phyloP scores from a whole-genome alignment of 257 asterid species.

The Nicotiana obtusifolia region DNA sequence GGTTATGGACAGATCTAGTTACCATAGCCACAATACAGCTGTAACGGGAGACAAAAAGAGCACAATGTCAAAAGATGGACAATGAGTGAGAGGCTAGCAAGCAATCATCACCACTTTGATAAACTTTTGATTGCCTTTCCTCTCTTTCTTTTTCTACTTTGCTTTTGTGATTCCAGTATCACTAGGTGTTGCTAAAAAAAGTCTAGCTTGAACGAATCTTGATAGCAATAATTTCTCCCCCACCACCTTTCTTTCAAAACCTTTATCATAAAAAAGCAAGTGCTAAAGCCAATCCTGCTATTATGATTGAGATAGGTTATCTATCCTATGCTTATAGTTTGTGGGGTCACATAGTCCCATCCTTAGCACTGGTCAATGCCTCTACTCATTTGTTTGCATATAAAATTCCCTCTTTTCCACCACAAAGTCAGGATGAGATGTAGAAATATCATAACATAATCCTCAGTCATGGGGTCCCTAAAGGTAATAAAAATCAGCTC shows the following conservation, averaged over 20 bases:
- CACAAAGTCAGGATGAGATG: not conserved
- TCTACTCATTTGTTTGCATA: constrained; percentile 15
- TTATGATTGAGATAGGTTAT: constrained; percentile 12
- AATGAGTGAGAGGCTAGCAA: constrained; percentile 18
- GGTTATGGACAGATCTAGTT: constrained; percentile 15
- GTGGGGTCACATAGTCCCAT: constrained; percentile 29
- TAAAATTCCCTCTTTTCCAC: not conserved
- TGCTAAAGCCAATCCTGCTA: constrained; percentile 13
- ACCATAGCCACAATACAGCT: constrained; percentile 32
- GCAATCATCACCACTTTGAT: constrained; percentile 60
- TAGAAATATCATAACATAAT: constrained; percentile 1
- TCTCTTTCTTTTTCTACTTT: not conserved
- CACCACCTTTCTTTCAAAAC: constrained; percentile 33
- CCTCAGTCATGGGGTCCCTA: not conserved
- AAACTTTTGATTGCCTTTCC: constrained; percentile 31
- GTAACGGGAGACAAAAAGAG: constrained; percentile 21
- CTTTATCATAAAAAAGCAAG: constrained; percentile 26
- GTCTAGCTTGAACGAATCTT: constrained; percentile 25
- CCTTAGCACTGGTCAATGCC: constrained; percentile 21
- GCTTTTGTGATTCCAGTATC: constrained; percentile 15
- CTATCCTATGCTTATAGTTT: constrained; percentile 14
- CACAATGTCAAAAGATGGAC: constrained; percentile 30
- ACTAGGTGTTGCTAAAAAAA: constrained; percentile 17
- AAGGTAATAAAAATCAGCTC: not conserved
- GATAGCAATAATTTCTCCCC: constrained; percentile 15